Conservation (phyloP, 768 basidiomycete species). For the Boletus sp. region DNA sequence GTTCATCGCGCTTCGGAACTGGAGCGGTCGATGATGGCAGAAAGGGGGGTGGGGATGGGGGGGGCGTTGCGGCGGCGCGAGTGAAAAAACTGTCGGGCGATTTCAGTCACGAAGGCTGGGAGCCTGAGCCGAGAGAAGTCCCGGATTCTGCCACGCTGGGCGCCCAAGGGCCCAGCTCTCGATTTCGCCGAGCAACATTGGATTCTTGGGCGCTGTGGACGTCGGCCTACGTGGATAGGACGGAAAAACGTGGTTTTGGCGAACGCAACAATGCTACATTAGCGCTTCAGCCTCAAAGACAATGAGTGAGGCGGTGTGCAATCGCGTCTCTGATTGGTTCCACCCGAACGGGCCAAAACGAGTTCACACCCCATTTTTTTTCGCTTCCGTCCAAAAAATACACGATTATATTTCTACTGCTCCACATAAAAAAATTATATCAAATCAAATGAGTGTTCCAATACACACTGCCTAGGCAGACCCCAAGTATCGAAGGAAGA, state of each 20-base stretch:
- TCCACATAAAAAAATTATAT: background rate
- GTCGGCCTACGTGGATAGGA: background rate
- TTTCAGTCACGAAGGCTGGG: constrained; percentile 13
- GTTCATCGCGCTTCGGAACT: constrained; percentile 22
- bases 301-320: constrained; percentile 30
- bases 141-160: constrained; percentile 35
- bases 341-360: background rate
- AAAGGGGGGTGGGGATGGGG: background rate
- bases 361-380: constrained; percentile 1
- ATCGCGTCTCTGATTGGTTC: constrained; percentile 25
- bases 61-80: constrained; percentile 16
- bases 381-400: constrained; percentile 7
- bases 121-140: constrained; percentile 31
- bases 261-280: constrained; percentile 17
- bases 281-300: constrained; percentile 15
- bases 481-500: background rate
- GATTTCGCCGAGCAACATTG: constrained; percentile 1
- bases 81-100: constrained; percentile 9
- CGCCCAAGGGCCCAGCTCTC: constrained; percentile 18
- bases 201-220: background rate
- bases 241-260: background rate
- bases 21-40: background rate
- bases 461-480: background rate
- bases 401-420: constrained; percentile 4
- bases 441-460: background rate